These are phyloP conservation scores for Debaryomyces fabryi DNA, from an alignment of 1,139 yeast genomes.

Conservation along the genomic window DNA sequence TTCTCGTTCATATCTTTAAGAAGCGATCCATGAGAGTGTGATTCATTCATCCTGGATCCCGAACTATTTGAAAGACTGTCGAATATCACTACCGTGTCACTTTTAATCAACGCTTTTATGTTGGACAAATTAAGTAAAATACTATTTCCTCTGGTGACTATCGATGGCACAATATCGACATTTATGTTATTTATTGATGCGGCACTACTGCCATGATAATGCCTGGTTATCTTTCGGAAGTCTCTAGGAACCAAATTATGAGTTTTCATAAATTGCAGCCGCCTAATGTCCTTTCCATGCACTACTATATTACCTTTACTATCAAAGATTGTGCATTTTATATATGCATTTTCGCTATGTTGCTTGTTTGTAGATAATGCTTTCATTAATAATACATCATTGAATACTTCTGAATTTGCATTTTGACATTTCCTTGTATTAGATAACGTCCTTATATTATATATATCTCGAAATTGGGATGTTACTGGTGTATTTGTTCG, in stretches of 20 bases:
- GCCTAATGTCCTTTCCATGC: constrained; percentile 43
- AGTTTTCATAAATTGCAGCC: constrained; percentile 39
- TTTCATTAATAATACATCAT: constrained; percentile 27
- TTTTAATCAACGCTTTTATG: constrained; percentile 44
- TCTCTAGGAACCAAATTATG: constrained; percentile 45
- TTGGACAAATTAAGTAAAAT: constrained; percentile 45
- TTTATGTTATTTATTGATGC: constrained; percentile 19
- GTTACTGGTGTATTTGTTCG: neutral
- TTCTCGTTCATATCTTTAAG: constrained; percentile 36
- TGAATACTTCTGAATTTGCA: constrained; percentile 15
- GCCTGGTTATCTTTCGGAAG: constrained; percentile 41
- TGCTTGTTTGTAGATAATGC: constrained; percentile 23
- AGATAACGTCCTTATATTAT: neutral
- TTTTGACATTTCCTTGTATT: neutral
- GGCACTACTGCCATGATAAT: constrained; percentile 18
- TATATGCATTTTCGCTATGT: constrained; percentile 28
- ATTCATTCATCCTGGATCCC: constrained; percentile 35
- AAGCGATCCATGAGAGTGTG: constrained; percentile 40
- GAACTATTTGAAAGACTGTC: constrained; percentile 29
- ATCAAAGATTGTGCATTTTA: constrained; percentile 63
- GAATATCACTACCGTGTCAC: constrained; percentile 43
- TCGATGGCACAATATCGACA: constrained; percentile 48
- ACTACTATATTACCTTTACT: constrained; percentile 37
- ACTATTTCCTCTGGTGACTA: constrained; percentile 39
- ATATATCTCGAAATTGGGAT: neutral